phyloP scores from a whole-genome alignment of 164 flowering plant genomes.

The Tetrastigma voinierianum region DNA sequence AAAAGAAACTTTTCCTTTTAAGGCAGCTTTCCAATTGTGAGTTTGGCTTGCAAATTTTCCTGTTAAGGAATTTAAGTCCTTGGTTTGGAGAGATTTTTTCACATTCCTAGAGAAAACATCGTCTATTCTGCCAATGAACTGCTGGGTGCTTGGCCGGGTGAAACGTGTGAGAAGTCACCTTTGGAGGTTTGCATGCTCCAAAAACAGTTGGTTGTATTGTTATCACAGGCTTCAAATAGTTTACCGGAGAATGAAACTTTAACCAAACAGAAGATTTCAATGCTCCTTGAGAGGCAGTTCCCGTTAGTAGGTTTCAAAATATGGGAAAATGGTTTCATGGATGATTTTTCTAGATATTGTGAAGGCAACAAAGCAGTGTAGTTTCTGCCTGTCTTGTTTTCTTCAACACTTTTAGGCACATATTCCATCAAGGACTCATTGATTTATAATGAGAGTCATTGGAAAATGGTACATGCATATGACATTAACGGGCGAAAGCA shows the following conservation, averaged over 20 bases:
- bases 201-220: slow-evolving; percentile 45
- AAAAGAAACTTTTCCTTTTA: slow-evolving; percentile 29
- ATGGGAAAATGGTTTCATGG: slow-evolving; percentile 32
- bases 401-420: slow-evolving; percentile 44
- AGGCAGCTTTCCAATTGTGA: slow-evolving; percentile 57
- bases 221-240: slow-evolving; percentile 63
- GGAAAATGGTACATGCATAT: slow-evolving; percentile 15
- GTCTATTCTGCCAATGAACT: slow-evolving; percentile 44
- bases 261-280: slow-evolving; percentile 42
- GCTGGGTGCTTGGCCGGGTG: slow-evolving; percentile 29
- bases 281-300: slow-evolving; percentile 65
- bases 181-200: slow-evolving; percentile 57
- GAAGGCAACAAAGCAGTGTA: slow-evolving; percentile 20
- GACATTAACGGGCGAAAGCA: slow-evolving; percentile 13
- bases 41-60: slow-evolving; percentile 65
- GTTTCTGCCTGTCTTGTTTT: slow-evolving; percentile 59
- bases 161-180: slow-evolving; percentile 21
- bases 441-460: slow-evolving; percentile 8
- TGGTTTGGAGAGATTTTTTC: slow-evolving; percentile 76
- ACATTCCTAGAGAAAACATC: slow-evolving; percentile 54
- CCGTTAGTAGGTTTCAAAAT: slow-evolving; percentile 56
- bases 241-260: slow-evolving; percentile 37
- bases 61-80: slow-evolving; percentile 54
- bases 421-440: slow-evolving; percentile 14
- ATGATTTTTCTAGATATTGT: slow-evolving; percentile 31